phyloP scores from a whole-genome alignment of 345 rosid species.

The Trapa bicornis region DNA sequence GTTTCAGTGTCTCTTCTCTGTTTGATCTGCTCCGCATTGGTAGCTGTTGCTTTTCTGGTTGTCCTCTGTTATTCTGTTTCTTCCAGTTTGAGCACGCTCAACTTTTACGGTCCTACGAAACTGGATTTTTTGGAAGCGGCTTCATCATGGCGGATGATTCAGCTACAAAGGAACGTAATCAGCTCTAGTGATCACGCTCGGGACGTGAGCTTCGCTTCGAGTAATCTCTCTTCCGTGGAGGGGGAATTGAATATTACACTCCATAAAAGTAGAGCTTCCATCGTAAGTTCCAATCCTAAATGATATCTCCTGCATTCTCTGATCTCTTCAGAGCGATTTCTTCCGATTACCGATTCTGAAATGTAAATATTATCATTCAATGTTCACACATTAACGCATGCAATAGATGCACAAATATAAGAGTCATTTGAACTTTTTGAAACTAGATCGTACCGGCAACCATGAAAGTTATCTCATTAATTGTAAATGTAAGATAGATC shows the following conservation, averaged over 20 bases:
- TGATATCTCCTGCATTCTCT: not conserved
- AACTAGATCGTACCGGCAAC: too few relatives aligned
- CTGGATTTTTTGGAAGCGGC: not conserved
- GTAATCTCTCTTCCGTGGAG: not conserved
- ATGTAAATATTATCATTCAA: too few relatives aligned
- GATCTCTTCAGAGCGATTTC: too few relatives aligned
- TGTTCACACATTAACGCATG: too few relatives aligned
- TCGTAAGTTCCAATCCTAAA: not conserved
- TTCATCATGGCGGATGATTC: conserved; percentile 1
- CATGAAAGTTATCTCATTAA: too few relatives aligned
- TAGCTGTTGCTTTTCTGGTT: not conserved
- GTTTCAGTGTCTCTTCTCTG: not conserved
- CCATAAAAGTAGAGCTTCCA: not conserved
- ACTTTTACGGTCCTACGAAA: not conserved
- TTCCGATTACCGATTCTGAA: too few relatives aligned
- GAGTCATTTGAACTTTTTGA: too few relatives aligned
- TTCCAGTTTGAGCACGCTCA: not conserved
- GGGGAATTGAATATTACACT: not conserved
- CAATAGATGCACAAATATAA: too few relatives aligned
- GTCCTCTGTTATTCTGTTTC: not conserved
- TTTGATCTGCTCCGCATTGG: not conserved
- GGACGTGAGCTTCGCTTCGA: not conserved
- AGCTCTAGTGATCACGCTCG: not conserved
- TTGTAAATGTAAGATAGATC: too few relatives aligned
- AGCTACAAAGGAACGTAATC: conserved; percentile 1